Base-by-base conservation (phyloP, 495 filamentous ascomycete genomes). In the Aspergillus sclerotioniger region DNA sequence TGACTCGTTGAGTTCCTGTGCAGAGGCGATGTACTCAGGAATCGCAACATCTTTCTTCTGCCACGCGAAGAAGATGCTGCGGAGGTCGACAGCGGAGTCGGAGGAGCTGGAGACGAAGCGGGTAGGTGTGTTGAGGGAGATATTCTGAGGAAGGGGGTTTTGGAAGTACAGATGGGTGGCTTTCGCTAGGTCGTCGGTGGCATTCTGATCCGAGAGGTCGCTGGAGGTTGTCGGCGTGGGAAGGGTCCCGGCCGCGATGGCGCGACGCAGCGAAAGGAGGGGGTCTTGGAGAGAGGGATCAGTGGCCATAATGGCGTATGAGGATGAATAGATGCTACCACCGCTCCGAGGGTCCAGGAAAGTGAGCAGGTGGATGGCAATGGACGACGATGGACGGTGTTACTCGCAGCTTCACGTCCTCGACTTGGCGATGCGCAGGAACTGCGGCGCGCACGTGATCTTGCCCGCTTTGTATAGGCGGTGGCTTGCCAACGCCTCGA, bases 41-140 rank as follows among this genome's bases (percentile, higher is more conserved):
- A 96, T 91, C 37, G 87, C 82, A 57, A 85, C 82, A 77, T 97
- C 92, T 69, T 90, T 90, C 70, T 96, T 93, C 68, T 88, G 80
- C 89, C 90, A 99, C 51, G 91, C 90, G 60, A 97, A 95, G 74
- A 90, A 96, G 75, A 98, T 91, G 72, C 87, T 90, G 70, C 94
- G 91, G 39, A 99, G 82, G 69, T 96, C 90, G 60, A 97, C 86
- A 1, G 89, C 79, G 44, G 85, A 83, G 48, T 84, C 80, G 21
- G 69, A 66, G 3, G 70, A 63, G 35, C 83, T 82, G 15, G 87
- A 87, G 49, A 87, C 77, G 79, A 98, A 97, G 59, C 94, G 91
- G 43, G 95, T 98, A 10, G 85, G 80, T 9, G 86, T 80, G 46
- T 82, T 82, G 61, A 99, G 83, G 2, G 89, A 78, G 54, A 96